Conservation (phyloP, 2,329 filamentous ascomycete species). For the Calonectria crousiana region DNA sequence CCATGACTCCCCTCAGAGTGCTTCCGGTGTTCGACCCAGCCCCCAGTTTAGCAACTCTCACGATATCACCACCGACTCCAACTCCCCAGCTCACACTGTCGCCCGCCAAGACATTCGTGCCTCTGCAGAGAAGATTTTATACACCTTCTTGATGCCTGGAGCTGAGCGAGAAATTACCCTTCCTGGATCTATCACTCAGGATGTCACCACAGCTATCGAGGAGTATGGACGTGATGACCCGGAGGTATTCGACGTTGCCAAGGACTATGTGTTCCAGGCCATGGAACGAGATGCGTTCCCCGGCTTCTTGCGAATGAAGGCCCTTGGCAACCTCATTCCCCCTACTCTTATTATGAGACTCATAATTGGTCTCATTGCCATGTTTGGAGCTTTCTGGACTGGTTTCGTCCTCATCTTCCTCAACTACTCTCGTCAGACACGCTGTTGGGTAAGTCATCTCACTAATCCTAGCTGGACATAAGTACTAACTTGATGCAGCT, state of each 20-base stretch:
- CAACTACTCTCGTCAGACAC: slow-evolving; percentile 77
- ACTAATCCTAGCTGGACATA: background rate
- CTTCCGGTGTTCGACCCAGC: slow-evolving; percentile 60
- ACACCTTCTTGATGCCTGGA: slow-evolving; percentile 94
- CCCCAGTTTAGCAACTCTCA: slow-evolving; percentile 71
- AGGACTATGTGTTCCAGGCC: slow-evolving; percentile 99
- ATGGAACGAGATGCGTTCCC: slow-evolving; percentile 99
- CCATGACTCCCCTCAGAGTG: slow-evolving; percentile 68
- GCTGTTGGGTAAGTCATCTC: slow-evolving; percentile 81
- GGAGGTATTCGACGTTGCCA: slow-evolving; percentile 96
- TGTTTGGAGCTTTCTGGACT: slow-evolving; percentile 95
- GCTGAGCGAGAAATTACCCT: slow-evolving; percentile 96
- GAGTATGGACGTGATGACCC: slow-evolving; percentile 93
- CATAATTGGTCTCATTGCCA: slow-evolving; percentile 81
- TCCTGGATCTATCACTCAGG: slow-evolving; percentile 85
- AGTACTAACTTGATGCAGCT: slow-evolving; percentile 51
- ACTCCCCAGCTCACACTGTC: slow-evolving; percentile 86
- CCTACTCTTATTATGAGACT: slow-evolving; percentile 88
- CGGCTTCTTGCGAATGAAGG: slow-evolving; percentile 94
- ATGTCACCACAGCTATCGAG: slow-evolving; percentile 90
- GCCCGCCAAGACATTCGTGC: slow-evolving; percentile 90
- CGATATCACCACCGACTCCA: slow-evolving; percentile 78
- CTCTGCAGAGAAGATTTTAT: slow-evolving; percentile 98
- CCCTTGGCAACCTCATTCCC: slow-evolving; percentile 94
- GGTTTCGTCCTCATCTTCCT: slow-evolving; percentile 95